Base-by-base conservation (phyloP, 192 early-diverging fungal genomes). In the Linnemannia hyalina region DNA sequence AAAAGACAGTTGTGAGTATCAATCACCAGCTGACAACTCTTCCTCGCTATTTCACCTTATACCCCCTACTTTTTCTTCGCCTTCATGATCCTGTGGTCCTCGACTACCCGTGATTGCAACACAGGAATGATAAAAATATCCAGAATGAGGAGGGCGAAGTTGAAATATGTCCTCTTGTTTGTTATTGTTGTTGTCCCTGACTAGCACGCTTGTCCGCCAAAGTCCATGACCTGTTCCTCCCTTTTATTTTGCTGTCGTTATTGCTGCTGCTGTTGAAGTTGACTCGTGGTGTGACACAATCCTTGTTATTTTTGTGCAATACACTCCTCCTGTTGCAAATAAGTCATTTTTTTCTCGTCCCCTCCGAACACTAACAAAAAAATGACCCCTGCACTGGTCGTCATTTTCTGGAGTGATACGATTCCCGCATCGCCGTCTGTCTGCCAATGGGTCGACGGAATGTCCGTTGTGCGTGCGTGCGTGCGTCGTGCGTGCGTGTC, bases 11-110 rank as follows among this genome's bases (percentile, higher is more conserved):
- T 26, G 29, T 65, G 60, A 65, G 60, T 32, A 15, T 65, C 60
- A 65, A 15, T 65, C 60, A 65, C 26, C 60, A 35, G 60, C 60
- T 65, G 60, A 65, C 60, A 32, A 35, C 6, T 13, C 60, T 32
- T 65, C 60, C 9, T 65, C 26, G 26, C 29, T 65, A 35, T 26
- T 35, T 32, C 11, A 15, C 23, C 35, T 26, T 65, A 11, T 11
- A 32, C 60, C 60, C 60, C 60, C 60, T 65, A 65, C 60, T 65
- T 32, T 60, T 32, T 52, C 60, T 65, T 65, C 29, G 29, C 60
- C 60, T 29, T 11, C 2, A 1, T 65, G 60, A 32, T 65, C 60
- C 29, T 65, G 60, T 65, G 60, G 60, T 65, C 60, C 29, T 26
- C 13, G 13, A 65, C 26, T 29, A 26, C 3, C 23, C 60, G 60